Base-by-base conservation (phyloP, 441 rosid species). In the Pelargonium fulgidum region DNA sequence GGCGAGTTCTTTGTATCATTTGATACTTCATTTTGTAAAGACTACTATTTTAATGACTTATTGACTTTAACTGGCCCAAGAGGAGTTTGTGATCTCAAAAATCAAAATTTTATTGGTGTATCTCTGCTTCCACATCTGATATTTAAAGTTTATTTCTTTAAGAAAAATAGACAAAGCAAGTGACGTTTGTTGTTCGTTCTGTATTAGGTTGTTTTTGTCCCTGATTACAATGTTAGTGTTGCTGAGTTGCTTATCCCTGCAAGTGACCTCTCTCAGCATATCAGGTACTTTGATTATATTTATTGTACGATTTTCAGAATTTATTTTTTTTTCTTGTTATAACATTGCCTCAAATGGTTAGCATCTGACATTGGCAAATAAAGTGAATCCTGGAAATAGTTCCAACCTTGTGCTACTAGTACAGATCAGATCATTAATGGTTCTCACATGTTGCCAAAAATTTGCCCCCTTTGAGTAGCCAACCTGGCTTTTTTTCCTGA, bases 191-290 rank as follows among this genome's bases (percentile, higher is more conserved):
- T 69, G 7, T 26, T 36, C 62, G 9, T 66, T 67, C 2, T 66
- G 16, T 67, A 72, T 69, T 76, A 93, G 99, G 97, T 93, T 72
- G 68, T 91, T 48, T 89, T 93, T 81, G 88, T 93, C 73, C 97
- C 97, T 47, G 95, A 93, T 79, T 91, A 93, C 83, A 93, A 93
- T 72, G 99, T 93, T 75, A 93, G 96, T 71, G 97, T 93, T 67
- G 97, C 99, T 72, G 97, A 93, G 75, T 68, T 84, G 85, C 96
- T 93, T 65, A 93, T 93, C 75, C 99, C 97, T 77, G 93, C 93
- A 19, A 93, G 99, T 75, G 99, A 93, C 82, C 93, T 93, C 74
- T 93, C 98, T 65, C 91, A 93, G 75, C 98, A 91, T 75, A 93
- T 93, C 88, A 93, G 98, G 98, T 54, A 54, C 22, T 54, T 48